Conservation (phyloP, 257 asterid species). For the Solanum sejunctum region DNA sequence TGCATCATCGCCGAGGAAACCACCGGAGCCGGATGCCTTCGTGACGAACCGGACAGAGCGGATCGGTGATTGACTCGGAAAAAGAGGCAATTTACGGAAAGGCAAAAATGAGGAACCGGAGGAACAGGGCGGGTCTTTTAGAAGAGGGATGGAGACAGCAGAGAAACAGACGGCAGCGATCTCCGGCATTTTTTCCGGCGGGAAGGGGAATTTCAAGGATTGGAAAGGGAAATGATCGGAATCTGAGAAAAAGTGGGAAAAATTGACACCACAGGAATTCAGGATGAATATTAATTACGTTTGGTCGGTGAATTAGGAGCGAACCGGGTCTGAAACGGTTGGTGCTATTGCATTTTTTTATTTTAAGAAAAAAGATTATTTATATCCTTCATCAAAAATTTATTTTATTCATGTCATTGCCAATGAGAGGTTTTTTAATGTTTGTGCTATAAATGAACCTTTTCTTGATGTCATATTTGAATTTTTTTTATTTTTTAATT, state of each 20-base stretch:
- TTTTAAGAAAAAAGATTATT: no score
- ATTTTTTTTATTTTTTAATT: no score
- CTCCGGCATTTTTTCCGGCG: constrained; percentile 41
- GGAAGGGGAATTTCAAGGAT: constrained; percentile 4
- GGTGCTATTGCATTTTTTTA: not conserved
- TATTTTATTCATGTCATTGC: no score
- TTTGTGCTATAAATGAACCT: no score
- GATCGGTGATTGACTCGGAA: constrained; percentile 11
- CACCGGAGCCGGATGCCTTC: constrained; percentile 42
- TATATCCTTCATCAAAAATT: no score
- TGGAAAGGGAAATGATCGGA: not conserved
- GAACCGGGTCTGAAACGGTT: constrained; percentile 35
- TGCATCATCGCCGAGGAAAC: constrained; percentile 54
- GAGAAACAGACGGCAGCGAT: constrained; percentile 44
- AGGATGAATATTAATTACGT: constrained; percentile 9
- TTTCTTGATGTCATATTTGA: no score
- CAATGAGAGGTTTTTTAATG: no score
- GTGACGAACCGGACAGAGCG: constrained; percentile 23
- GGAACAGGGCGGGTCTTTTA: constrained; percentile 22
- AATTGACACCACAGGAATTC: constrained; percentile 35
- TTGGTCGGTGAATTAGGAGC: not conserved
- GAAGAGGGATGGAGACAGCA: constrained; percentile 24
- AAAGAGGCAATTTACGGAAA: not conserved
- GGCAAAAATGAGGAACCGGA: constrained; percentile 15
- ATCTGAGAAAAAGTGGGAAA: not conserved